Evolutionary conservation across 768 basidiomycete genomes (phyloP), one percentile per base, ranked within the genome.

Genomic region (Flagelloscypha sp.): DNA sequence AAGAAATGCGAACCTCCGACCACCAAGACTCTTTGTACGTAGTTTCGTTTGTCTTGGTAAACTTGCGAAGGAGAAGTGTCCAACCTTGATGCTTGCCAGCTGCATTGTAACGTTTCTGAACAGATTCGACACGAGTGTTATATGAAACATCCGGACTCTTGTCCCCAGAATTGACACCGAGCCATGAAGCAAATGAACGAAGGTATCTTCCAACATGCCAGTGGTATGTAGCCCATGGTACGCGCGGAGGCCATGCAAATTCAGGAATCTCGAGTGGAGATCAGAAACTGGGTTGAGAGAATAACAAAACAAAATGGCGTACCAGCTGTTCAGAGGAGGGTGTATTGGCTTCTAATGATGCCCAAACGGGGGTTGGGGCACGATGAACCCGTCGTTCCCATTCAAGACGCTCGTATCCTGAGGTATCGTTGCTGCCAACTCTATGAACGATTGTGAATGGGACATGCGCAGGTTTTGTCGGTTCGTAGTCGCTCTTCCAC

Each of bases 341-440:
- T 0, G 54, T 53, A 45, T 62, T 62, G 3, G 60, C 58, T 3
- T 49, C 50, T 33, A 64, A 43, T 0, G 50, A 48, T 25, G 51
- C 45, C 61, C 61, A 65, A 18, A 65, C 45, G 1, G 61, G 58
- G 35, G 61, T 64, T 10, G 63, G 63, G 5, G 45, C 56, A 16
- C 62, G 47, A 45, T 67, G 63, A 8, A 38, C 48, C 27, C 58
- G 39, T 5, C 37, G 24, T 6, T 50, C 49, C 10, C 42, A 24
- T 20, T 58, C 53, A 6, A 41, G 47, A 27, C 56, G 45, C 27
- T 51, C 53, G 29, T 56, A 50, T 9, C 25, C 15, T 9, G 13
- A 9, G 25, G 9, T 27, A 15, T 31, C 30, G 15, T 15, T 35
- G 31, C 31, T 16, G 7, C 19, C 27, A 27, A 27, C 4, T 15